Base-by-base conservation (phyloP, 345 rosid genomes). In the Raphanus sativus region DNA sequence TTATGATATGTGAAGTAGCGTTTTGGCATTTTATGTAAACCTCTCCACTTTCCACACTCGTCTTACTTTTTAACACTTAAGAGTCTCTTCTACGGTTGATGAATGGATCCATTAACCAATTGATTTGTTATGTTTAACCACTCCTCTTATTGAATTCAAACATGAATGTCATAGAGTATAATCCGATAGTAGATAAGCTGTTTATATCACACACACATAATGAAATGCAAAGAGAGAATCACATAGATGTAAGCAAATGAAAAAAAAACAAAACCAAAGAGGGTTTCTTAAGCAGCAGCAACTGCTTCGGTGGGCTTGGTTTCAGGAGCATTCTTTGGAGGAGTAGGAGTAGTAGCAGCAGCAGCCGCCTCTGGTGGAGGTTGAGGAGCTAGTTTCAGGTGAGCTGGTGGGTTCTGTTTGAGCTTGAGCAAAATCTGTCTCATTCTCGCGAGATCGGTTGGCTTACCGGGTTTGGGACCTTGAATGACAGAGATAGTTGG, bases 401-500 rank as follows among this genome's bases (percentile, higher is more conserved):
- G 97, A 54, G 83, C 65, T 30, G 97, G 97, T 1, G 95, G 81
- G 48, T 77, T 74, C 52, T 91, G 93, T 84, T 90, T 91, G 82
- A 91, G 77, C 80, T 85, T 90, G 30, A 88, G 6, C 56, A 90
- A 83, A 33, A 91, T 83, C 71, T 90, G 95, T 63, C 89, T 81
- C 97, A 91, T 87, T 81, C 97, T 89, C 11, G 93, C 71, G 7
- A 90, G 90, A 68, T 91, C 93, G 2, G 96, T 83, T 32, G 91
- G 96, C 83, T 87, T 92, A 58, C 90, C 93, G 0, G 90, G 96
- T 81, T 89, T 90, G 17, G 96, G 98, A 75, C 94, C 96, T 68
- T 82, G 90, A 74, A 88, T 77, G 62, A 89, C 86, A 65, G 70
- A 70, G 69, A 88, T 48, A 5, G 85, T 73, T 64, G 96, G 86